phyloP scores from a whole-genome alignment of 345 rosid genomes.

The Syzygium aqueum region DNA sequence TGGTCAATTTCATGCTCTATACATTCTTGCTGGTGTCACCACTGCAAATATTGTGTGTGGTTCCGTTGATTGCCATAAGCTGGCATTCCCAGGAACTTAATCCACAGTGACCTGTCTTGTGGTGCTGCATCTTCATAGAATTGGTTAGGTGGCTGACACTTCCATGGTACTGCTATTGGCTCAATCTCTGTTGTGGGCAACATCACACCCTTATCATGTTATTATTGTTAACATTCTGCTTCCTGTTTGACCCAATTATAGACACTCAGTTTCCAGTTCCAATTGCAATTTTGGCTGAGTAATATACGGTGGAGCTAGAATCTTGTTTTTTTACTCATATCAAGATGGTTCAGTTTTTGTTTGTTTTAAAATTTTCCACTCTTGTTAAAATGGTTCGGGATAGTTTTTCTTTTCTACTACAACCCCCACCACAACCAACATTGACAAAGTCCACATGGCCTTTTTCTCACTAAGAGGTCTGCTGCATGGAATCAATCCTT shows the following conservation, averaged over 20 bases:
- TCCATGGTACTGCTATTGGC: not conserved
- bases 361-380: not conserved
- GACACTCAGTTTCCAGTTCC: not conserved
- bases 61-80: not conserved
- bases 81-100: not conserved
- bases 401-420: not conserved
- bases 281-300: not conserved
- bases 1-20: not conserved
- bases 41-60: not conserved
- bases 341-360: not conserved
- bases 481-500: not conserved
- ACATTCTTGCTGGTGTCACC: not conserved
- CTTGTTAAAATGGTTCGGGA: not conserved
- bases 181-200: not conserved
- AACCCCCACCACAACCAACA: not conserved
- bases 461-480: not conserved
- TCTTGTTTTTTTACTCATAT: not conserved
- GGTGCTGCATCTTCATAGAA: not conserved
- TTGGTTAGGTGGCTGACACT: not conserved
- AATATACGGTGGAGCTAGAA: not conserved
- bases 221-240: not conserved
- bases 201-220: not conserved
- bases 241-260: not conserved
- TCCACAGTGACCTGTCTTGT: not conserved
- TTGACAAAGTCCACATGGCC: not conserved